A percentile compares a stretch with the other conserved stretches of the same genome.
phyloP scores from a whole-genome alignment of 179 eudicot species.

The Drosera spatulata region DNA sequence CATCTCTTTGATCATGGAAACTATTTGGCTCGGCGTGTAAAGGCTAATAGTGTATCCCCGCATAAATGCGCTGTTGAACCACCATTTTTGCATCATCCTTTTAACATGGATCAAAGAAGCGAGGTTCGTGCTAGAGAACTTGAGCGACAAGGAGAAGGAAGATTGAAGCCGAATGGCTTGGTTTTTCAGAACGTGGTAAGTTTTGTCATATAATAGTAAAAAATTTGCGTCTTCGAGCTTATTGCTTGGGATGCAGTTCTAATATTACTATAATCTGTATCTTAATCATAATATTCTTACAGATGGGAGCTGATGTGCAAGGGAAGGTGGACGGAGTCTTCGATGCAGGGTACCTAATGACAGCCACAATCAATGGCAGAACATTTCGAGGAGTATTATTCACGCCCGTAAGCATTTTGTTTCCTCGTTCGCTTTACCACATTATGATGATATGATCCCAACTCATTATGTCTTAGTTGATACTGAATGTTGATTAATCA shows the following conservation, averaged over 20 bases:
- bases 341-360: conserved; percentile 93
- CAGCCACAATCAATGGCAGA: conserved; percentile 75
- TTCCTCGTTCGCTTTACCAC: neutral
- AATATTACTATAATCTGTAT: neutral
- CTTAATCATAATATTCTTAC: neutral
- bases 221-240: too few species aligned
- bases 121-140: too few species aligned
- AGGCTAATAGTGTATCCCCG: neutral
- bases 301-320: conserved; percentile 85
- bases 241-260: too few species aligned
- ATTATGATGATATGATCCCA: too few species aligned
- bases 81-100: too few species aligned
- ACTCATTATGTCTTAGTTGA: too few species aligned
- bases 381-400: conserved; percentile 73
- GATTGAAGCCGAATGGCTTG: too few species aligned
- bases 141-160: too few species aligned
- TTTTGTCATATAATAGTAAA: too few species aligned
- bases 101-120: too few species aligned
- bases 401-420: conserved; percentile 40
- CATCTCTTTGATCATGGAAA: conserved; percentile 30
- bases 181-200: too few species aligned
- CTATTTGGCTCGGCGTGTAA: conserved; percentile 17
- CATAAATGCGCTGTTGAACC: too few species aligned
- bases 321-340: conserved; percentile 88
- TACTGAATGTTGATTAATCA: conserved; percentile 4